phyloP scores from a whole-genome alignment of 164 flowering plant genomes.

The Warburgia ugandensis region DNA sequence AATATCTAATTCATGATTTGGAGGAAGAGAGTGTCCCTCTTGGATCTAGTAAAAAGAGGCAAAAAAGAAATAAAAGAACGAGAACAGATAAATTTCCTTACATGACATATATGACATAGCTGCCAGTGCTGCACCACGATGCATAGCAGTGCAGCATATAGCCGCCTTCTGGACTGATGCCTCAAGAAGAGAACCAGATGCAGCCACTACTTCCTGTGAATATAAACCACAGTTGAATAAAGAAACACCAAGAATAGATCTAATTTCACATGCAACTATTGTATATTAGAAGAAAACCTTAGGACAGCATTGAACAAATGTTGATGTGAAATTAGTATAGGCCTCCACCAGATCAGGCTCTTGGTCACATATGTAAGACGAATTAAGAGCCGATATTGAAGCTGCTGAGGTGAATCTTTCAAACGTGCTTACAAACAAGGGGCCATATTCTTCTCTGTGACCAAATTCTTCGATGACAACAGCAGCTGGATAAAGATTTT shows the following conservation, averaged over 20 bases:
- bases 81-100: constrained; percentile 24
- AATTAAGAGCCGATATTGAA: constrained; percentile 75
- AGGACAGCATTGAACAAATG: constrained; percentile 56
- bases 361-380: constrained; percentile 96
- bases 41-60: background rate
- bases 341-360: constrained; percentile 97
- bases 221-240: background rate
- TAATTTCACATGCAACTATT: no score
- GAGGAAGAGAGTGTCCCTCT: no score
- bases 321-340: constrained; percentile 68
- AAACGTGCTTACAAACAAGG: constrained; percentile 64
- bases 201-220: constrained; percentile 68
- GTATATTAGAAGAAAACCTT: constrained; percentile 41
- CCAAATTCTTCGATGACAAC: constrained; percentile 88
- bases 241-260: constrained; percentile 4
- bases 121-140: constrained; percentile 95
- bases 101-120: constrained; percentile 96
- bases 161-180: constrained; percentile 92
- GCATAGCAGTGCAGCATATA: constrained; percentile 97
- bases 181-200: constrained; percentile 73
- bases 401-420: constrained; percentile 75
- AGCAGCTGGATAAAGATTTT: constrained; percentile 48
- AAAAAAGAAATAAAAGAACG: background rate
- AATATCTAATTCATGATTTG: no score
- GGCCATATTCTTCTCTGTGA: constrained; percentile 75